Evolutionary conservation across 208 protist species (phyloP).

Genomic region (Leishmania turanica): DNA sequence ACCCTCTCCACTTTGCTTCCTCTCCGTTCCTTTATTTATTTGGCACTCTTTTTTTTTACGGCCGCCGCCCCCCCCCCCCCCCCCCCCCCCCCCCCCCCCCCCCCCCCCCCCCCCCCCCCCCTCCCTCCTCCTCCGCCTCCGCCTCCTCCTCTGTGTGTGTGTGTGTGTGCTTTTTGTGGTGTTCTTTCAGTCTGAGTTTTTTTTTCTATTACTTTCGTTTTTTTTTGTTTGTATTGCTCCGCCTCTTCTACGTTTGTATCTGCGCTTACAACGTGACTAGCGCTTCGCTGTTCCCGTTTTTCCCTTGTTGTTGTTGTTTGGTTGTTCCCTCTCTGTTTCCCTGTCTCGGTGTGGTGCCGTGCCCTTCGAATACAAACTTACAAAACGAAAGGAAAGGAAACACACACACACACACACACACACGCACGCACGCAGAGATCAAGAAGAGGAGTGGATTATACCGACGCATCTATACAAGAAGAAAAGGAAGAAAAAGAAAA

Average conservation of each 20-base stretch:
- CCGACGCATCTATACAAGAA: too few species aligned
- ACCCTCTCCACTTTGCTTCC: conserved; percentile 7
- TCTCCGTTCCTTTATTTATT: neutral
- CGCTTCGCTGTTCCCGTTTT: too few species aligned
- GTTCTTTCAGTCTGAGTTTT: neutral
- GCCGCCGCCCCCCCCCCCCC: neutral
- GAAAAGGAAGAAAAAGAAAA: too few species aligned
- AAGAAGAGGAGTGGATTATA: too few species aligned
- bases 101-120: too few species aligned
- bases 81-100: too few species aligned
- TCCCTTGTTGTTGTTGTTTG: neutral
- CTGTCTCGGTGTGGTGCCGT: neutral
- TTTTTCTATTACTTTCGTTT: conserved; percentile 3
- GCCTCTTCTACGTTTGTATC: neutral
- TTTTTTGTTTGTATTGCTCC: neutral
- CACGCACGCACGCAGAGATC: neutral
- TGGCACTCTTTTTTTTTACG: neutral
- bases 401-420: neutral
- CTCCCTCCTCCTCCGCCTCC: neutral
- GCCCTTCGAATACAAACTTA: neutral
- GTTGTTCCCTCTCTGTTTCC: neutral
- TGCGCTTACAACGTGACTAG: too few species aligned
- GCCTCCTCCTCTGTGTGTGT: neutral
- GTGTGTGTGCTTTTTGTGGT: neutral
- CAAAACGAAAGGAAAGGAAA: neutral